Base-by-base conservation (phyloP, 1,284 basidiomycete genomes). In the Boletus subluridellus region DNA sequence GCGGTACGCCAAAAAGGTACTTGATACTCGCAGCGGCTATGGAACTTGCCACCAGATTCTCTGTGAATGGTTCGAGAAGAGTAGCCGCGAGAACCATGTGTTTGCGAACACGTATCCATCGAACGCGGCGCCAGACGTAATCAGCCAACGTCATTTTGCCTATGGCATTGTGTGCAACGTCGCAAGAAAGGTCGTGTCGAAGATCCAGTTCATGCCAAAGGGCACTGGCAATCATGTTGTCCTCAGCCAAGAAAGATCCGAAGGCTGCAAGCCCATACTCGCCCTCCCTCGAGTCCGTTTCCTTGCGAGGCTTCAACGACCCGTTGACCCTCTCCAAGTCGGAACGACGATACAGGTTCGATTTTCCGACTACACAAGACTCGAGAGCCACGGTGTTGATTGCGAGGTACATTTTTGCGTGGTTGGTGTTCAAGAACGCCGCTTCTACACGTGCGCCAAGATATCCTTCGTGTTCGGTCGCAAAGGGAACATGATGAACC, bases 361-460 rank as follows among this genome's bases (percentile, higher is more conserved):
- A 95, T 76, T 99, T 99, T 64, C 97, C 97, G 64, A 98, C 91
- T 14, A 99, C 94, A 72, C 97, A 99, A 0, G 94, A 96, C 54
- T 98, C 97, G 57, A 98, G 77, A 5, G 87, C 89, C 49, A 91
- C 77, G 0, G 86, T 80, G 74, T 97, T 97, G 73, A 99, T 94
- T 10, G 95, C 95, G 54, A 98, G 82, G 70, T 99, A 99, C 96
- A 99, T 99, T 74, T 97, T 98, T 15, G 96, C 96, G 69, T 99
- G 97, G 54, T 94, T 98, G 5, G 94, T 96, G 71, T 96, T 97
- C 52, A 99, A 78, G 72, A 98, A 99, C 1, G 92, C 94, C 60
- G 94, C 90, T 75, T 99, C 97, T 39, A 99, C 81, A 59, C 86
- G 81, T 15, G 94, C 89, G 0, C 95, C 97, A 59, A 93, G 77